phyloP scores from a whole-genome alignment of 192 early-diverging fungal genomes.

The Rhizophagus clarus region DNA sequence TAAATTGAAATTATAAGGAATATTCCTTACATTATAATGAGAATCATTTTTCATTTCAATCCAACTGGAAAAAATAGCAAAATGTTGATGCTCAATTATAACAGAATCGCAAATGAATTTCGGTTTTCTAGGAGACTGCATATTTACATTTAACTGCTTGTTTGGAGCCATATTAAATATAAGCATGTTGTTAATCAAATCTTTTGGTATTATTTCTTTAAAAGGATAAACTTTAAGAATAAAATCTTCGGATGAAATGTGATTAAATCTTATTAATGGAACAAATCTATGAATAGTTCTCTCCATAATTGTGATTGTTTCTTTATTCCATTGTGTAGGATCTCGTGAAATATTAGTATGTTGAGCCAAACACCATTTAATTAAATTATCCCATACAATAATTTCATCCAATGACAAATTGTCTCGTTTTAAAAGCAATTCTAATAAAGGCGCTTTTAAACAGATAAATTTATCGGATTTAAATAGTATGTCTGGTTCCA shows the following conservation, averaged over 20 bases:
- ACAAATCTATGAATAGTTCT: no score
- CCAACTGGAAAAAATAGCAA: conserved; percentile 7
- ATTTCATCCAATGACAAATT: neutral
- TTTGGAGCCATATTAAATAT: neutral
- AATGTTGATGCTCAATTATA: neutral
- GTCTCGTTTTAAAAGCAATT: neutral
- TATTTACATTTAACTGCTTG: neutral
- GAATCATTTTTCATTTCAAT: neutral
- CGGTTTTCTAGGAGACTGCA: neutral
- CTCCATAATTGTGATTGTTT: neutral
- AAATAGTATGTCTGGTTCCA: neutral
- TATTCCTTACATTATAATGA: neutral
- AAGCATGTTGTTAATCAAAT: neutral
- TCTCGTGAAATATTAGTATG: neutral
- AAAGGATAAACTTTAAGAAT: no score
- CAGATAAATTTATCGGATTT: neutral
- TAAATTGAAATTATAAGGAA: neutral
- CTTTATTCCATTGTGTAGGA: neutral
- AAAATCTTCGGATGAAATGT: no score
- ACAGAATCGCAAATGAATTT: neutral
- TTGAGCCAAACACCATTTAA: neutral
- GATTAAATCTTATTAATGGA: no score
- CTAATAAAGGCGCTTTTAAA: neutral
- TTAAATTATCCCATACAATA: neutral
- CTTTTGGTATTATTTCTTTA: neutral